Base-by-base conservation (phyloP, 371 early-diverging fungal species). In the Mucor mucedo region DNA sequence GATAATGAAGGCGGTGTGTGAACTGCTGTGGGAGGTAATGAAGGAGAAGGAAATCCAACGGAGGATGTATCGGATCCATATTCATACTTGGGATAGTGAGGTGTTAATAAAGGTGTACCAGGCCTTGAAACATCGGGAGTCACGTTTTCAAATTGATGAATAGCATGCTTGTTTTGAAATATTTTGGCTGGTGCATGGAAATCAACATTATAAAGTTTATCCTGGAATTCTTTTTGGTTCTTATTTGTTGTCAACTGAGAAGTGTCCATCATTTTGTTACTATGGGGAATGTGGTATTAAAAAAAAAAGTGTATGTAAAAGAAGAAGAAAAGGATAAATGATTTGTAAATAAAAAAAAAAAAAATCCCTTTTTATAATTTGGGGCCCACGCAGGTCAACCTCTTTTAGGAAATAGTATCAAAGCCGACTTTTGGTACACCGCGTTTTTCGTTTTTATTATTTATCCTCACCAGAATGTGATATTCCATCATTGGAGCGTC, bases 161-260 rank as follows among this genome's bases (percentile, higher is more conserved):
- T 45, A n/a, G 69, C 63, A 35, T 61, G 60, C 21, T 72, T 68
- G 45, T 63, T 63, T 55, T 74, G 75, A 57, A 75, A 63, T 32
- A 76, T 69, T 41, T 79, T 79, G 28, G 76, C 74, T 45, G 79
- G 79, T 28, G 76, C 57, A 30, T 72, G 56, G 40, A 76, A 79
- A 57, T 79, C 73, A 38, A 71, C 69, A 11, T 66, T 29, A 4
- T 67, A 58, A 38, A 78, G 44, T 47, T 55, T 63, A 27, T 71
- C 70, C 21, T 33, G 4, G 5, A 49, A 61, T 13, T 66, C 45
- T 44, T 21, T 21, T 21, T 62, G 50, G 9, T 66, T 44, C 7
- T 33, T 38, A 7, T 50, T 50, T 3, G 16, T 35, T 8, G 48
- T 59, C 13, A 49, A 45, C 21, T 61, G 60, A 33, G 56, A 39